Percentiles rank a stretch among this genome's conserved stretches.
Evolutionary conservation across 108 stramenopile genomes (phyloP).

Genomic region (Ochromonas danica): DNA sequence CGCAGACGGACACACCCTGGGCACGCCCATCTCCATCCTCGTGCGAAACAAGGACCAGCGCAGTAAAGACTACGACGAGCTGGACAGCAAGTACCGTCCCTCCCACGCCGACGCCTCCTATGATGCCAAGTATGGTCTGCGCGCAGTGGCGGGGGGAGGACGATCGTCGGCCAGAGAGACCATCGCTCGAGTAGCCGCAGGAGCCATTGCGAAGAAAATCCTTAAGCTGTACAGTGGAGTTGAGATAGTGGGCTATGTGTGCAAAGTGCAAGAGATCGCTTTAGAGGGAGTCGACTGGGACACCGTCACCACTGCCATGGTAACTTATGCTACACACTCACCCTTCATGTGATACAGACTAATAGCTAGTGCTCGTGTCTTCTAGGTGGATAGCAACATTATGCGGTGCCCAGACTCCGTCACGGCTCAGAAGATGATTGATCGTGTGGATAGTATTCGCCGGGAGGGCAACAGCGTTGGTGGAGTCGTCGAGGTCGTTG

Average conservation of each 20-base stretch:
- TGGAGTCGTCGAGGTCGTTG: constrained; percentile 91
- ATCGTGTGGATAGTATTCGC: constrained; percentile 80
- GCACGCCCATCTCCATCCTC: constrained; percentile 94
- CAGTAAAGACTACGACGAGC: constrained; percentile 76
- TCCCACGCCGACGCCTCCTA: constrained; percentile 97
- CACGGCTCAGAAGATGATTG: constrained; percentile 81
- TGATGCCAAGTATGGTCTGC: constrained; percentile 96
- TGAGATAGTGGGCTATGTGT: constrained; percentile 88
- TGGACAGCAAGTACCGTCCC: constrained; percentile 91
- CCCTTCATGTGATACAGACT: no score
- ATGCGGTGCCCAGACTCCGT: constrained; percentile 84
- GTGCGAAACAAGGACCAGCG: constrained; percentile 89
- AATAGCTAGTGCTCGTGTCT: no score
- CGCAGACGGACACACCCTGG: constrained; percentile 77
- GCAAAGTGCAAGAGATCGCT: constrained; percentile 41
- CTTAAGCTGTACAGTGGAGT: constrained; percentile 76
- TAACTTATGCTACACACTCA: no score
- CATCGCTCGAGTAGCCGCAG: constrained; percentile 97
- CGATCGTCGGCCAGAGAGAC: constrained; percentile 92
- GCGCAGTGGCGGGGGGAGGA: constrained; percentile 94
- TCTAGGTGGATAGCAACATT: constrained; percentile 90
- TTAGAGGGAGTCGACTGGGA: neutral
- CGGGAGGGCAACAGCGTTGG: constrained; percentile 62
- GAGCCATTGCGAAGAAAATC: constrained; percentile 83
- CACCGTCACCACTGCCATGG: constrained; percentile 3